Percentiles rank a stretch among this genome's conserved stretches.
phyloP scores from a whole-genome alignment of 108 stramenopile species.

The Skeletonema menzelii region DNA sequence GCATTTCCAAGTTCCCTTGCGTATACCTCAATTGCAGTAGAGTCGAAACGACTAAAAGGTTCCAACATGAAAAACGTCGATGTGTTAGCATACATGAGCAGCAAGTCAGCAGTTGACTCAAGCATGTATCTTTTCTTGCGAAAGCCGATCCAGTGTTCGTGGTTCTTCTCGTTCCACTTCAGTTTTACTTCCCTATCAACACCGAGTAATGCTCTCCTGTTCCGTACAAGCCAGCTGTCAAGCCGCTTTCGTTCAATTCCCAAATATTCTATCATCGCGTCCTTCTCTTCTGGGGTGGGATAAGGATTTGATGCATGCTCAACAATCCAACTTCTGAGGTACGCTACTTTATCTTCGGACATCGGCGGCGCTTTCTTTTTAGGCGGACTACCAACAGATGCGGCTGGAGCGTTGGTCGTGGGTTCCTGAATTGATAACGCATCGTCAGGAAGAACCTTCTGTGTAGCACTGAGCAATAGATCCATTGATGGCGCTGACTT shows the following conservation, averaged over 20 bases:
- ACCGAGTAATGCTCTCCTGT: constrained; percentile 22
- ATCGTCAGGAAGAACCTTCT: not conserved
- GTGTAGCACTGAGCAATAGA: not conserved
- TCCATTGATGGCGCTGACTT: not conserved
- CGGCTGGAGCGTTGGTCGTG: constrained; percentile 5
- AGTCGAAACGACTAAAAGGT: constrained; percentile 67
- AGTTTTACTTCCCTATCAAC: constrained; percentile 28
- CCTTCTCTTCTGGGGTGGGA: constrained; percentile 40
- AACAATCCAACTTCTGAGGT: constrained; percentile 42
- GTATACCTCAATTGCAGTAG: constrained; percentile 86
- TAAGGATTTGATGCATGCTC: constrained; percentile 47
- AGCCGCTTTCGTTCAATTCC: constrained; percentile 33
- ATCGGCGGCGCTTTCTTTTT: constrained; percentile 33
- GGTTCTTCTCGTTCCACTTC: constrained; percentile 28
- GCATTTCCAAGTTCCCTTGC: constrained; percentile 85
- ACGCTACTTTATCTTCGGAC: constrained; percentile 16
- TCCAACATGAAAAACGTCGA: constrained; percentile 75
- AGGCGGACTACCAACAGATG: not conserved
- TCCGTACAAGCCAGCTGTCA: constrained; percentile 37
- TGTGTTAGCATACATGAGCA: constrained; percentile 81
- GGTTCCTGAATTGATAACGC: not conserved
- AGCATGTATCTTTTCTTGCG: constrained; percentile 67
- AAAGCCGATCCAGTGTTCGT: constrained; percentile 30
- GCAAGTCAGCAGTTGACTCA: constrained; percentile 82
- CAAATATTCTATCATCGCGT: constrained; percentile 25